These are phyloP conservation scores for Verticillium klebahnii DNA, from an alignment of 2,329 filamentous ascomycete genomes.

Conservation along the genomic window DNA sequence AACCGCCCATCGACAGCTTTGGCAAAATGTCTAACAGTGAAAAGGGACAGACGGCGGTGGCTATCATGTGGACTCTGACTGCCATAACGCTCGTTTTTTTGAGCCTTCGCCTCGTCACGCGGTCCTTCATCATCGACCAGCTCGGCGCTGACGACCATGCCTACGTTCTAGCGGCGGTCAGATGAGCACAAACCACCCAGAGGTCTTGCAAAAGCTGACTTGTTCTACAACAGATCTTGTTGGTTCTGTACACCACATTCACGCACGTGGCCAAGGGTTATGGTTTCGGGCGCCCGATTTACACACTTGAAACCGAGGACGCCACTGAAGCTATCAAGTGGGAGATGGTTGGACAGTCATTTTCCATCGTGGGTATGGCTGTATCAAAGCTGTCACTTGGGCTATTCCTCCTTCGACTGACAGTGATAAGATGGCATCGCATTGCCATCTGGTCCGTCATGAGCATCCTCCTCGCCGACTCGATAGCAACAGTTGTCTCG, in stretches of 20 bases:
- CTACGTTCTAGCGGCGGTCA: conserved; percentile 23
- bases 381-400: conserved; percentile 33
- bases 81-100: conserved; percentile 21
- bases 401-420: conserved; percentile 32
- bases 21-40: background rate
- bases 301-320: conserved; percentile 15
- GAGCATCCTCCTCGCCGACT: conserved; percentile 10
- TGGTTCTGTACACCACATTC: conserved; percentile 27
- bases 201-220: background rate
- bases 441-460: conserved; percentile 27
- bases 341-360: conserved; percentile 27
- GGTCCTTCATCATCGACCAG: conserved; percentile 20
- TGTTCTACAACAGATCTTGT: conserved; percentile 15
- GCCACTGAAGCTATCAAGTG: conserved; percentile 20
- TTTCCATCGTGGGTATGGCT: conserved; percentile 33
- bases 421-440: conserved; percentile 27
- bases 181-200: background rate
- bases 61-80: conserved; percentile 21
- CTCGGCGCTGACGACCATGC: conserved; percentile 29
- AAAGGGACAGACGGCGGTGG: background rate
- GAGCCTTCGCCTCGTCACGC: conserved; percentile 28
- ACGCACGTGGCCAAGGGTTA: conserved; percentile 21
- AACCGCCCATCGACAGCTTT: background rate
- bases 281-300: conserved; percentile 28
- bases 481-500: conserved; percentile 7